phyloP scores from a whole-genome alignment of 352 stramenopile species.

The Phytopythium montanum region DNA sequence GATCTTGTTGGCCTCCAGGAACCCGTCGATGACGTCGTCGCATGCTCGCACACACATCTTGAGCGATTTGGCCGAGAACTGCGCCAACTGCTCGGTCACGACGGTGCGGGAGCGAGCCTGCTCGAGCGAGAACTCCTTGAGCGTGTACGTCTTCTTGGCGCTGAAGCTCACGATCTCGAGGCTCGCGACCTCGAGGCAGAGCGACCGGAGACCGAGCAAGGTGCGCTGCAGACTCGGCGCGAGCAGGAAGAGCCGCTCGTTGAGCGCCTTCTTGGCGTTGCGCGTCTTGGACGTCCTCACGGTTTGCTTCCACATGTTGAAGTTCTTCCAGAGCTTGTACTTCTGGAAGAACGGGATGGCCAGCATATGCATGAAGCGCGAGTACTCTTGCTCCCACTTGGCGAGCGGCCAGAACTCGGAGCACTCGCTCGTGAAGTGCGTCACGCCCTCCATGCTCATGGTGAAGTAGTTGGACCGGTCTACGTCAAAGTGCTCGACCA shows the following conservation, averaged over 20 bases:
- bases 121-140: slow-evolving; percentile 77
- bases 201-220: slow-evolving; percentile 65
- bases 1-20: slow-evolving; percentile 91
- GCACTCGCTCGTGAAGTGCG: slow-evolving; percentile 85
- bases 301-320: slow-evolving; percentile 90
- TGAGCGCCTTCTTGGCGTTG: slow-evolving; percentile 78
- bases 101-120: slow-evolving; percentile 52
- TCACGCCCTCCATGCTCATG: slow-evolving; percentile 90
- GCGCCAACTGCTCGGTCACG: slow-evolving; percentile 50
- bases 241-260: slow-evolving; percentile 87
- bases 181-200: slow-evolving; percentile 69
- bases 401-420: slow-evolving; percentile 91
- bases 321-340: slow-evolving; percentile 94
- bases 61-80: slow-evolving; percentile 68
- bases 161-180: slow-evolving; percentile 72
- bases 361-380: slow-evolving; percentile 89
- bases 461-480: slow-evolving; percentile 91
- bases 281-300: slow-evolving; percentile 87
- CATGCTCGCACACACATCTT: slow-evolving; percentile 87
- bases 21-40: slow-evolving; percentile 91
- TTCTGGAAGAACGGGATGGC: slow-evolving; percentile 90
- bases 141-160: slow-evolving; percentile 65
- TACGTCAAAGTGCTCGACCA: slow-evolving; percentile 82
- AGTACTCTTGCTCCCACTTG: slow-evolving; percentile 93
- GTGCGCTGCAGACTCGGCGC: slow-evolving; percentile 79